Evolutionary conservation across 495 filamentous ascomycete genomes (phyloP).

Genomic region (Talaromyces thailandensis): DNA sequence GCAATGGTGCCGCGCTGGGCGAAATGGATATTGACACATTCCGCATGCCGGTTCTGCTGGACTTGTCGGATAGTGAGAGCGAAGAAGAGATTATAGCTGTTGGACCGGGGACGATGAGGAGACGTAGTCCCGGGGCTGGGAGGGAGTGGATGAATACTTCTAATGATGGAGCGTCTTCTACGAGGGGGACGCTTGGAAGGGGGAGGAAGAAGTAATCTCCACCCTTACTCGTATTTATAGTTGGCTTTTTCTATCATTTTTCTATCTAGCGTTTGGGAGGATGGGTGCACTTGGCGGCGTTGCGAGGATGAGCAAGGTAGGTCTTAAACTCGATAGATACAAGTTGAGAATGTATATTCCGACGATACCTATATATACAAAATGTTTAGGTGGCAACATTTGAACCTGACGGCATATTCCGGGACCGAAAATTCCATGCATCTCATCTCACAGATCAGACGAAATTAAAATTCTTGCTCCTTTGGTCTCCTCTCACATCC

Average conservation of each 20-base stretch:
- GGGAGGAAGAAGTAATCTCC: slow-evolving; percentile 12
- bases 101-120: slow-evolving; percentile 72
- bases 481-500: neutral
- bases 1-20: slow-evolving; percentile 27
- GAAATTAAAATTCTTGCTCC: neutral
- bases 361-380: neutral
- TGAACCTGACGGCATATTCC: neutral
- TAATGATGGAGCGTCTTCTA: slow-evolving; percentile 18
- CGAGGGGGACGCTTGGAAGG: slow-evolving; percentile 11
- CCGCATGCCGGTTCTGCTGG: slow-evolving; percentile 78
- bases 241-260: neutral
- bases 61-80: slow-evolving; percentile 64
- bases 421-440: neutral
- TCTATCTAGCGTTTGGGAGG: neutral
- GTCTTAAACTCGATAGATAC: neutral
- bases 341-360: neutral
- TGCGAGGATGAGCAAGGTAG: neutral
- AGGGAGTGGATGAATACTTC: slow-evolving; percentile 42
- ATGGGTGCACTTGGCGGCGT: neutral
- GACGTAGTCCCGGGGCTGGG: slow-evolving; percentile 57
- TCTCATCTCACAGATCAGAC: neutral
- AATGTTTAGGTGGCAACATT: neutral
- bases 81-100: slow-evolving; percentile 87
- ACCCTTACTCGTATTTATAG: neutral
- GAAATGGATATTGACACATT: slow-evolving; percentile 55